These are phyloP conservation scores for Aegle marmelos DNA, from an alignment of 345 rosid species.

Conservation along the genomic window DNA sequence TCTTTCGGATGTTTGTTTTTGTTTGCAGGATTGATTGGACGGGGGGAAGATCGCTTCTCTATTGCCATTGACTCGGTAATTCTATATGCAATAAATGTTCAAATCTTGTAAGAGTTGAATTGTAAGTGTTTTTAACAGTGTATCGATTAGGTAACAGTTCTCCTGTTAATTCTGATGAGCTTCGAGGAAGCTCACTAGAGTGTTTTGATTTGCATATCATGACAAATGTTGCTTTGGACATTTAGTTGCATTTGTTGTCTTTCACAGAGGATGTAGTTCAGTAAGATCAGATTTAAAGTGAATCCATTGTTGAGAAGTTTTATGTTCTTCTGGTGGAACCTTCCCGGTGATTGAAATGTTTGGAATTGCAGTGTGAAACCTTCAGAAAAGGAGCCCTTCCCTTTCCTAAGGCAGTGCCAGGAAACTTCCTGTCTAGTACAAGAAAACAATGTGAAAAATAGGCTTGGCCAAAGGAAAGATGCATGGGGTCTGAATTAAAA, in stretches of 20 bases:
- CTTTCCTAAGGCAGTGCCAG: slow-evolving; percentile 4
- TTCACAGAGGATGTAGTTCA: not conserved
- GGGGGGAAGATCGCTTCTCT: slow-evolving; percentile 57
- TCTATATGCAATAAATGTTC: slow-evolving; percentile 6
- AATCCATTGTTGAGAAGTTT: not conserved
- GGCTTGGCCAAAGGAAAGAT: not conserved
- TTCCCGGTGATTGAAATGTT: not conserved
- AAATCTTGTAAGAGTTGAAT: slow-evolving; percentile 1
- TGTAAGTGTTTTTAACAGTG: not conserved
- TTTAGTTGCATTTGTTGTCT: not conserved
- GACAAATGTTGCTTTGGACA: not conserved
- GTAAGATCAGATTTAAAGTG: slow-evolving; percentile 5
- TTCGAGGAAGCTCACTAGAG: not conserved
- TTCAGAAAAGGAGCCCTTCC: not conserved
- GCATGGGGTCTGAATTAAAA: not conserved
- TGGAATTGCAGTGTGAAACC: not conserved
- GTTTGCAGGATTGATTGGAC: slow-evolving; percentile 60
- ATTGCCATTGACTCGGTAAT: slow-evolving; percentile 85
- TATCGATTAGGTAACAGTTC: not conserved
- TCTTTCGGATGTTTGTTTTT: slow-evolving; percentile 14
- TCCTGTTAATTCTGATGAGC: not conserved
- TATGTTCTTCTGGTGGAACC: slow-evolving; percentile 8
- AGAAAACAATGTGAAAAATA: not conserved
- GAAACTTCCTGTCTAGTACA: slow-evolving; percentile 16
- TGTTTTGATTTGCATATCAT: not conserved